Conservation (phyloP, 352 stramenopile species). For the Phytophthora ramorum region DNA sequence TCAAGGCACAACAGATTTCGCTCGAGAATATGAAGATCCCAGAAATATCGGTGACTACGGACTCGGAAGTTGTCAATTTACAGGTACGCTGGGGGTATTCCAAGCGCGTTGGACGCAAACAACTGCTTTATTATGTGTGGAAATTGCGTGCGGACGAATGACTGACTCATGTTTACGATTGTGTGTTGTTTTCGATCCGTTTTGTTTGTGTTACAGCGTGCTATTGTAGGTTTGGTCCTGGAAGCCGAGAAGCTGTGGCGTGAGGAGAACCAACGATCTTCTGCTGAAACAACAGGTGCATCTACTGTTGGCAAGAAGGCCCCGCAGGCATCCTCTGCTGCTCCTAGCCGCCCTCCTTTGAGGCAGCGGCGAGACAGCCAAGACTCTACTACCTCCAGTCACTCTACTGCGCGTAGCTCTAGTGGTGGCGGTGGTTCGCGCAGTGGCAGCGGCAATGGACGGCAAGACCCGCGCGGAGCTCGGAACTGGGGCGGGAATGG, state of each 20-base stretch:
- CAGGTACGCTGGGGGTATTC: conserved; percentile 47
- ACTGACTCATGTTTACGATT: conserved; percentile 6
- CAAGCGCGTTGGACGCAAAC: neutral
- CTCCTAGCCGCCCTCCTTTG: conserved; percentile 19
- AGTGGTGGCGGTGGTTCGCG: conserved; percentile 28
- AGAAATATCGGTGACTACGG: conserved; percentile 64
- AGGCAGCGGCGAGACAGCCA: conserved; percentile 40
- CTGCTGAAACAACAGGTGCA: conserved; percentile 18
- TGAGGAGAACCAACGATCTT: conserved; percentile 45
- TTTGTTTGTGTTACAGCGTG: conserved; percentile 46
- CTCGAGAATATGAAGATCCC: conserved; percentile 79
- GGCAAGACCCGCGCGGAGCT: conserved; percentile 34
- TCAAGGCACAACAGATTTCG: conserved; percentile 76
- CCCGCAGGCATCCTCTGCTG: conserved; percentile 3
- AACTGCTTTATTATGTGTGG: neutral
- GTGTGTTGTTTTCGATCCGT: conserved; percentile 1
- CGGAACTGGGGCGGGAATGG: conserved; percentile 35
- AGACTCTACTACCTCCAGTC: conserved; percentile 46
- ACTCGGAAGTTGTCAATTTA: conserved; percentile 46
- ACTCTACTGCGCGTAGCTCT: conserved; percentile 49
- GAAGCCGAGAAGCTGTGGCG: conserved; percentile 75
- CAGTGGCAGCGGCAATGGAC: conserved; percentile 24
- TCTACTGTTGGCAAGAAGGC: conserved; percentile 34
- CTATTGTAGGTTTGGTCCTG: conserved; percentile 72
- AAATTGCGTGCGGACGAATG: neutral